Conservation (phyloP, 2,329 filamentous ascomycete species). For the Sordariomycetes sp. region DNA sequence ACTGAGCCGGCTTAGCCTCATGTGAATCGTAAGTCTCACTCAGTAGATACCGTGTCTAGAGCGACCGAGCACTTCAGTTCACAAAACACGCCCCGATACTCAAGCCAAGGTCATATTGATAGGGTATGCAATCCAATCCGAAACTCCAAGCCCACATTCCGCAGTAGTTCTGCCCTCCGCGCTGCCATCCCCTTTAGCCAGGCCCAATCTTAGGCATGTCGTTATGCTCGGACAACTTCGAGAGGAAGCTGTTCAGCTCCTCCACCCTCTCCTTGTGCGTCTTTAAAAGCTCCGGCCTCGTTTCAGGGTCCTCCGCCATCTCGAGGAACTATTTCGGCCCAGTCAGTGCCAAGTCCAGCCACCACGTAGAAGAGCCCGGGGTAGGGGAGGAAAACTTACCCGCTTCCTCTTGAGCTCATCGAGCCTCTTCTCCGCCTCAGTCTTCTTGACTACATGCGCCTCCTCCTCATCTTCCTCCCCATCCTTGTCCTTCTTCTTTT, state of each 20-base stretch:
- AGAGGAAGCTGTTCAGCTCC: conserved; percentile 88
- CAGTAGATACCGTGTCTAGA: background rate
- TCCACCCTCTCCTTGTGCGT: conserved; percentile 96
- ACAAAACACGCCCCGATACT: background rate
- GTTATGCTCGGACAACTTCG: conserved; percentile 88
- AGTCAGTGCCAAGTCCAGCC: background rate
- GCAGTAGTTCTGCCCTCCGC: background rate
- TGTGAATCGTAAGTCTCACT: too few relatives aligned
- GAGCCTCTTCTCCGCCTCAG: conserved; percentile 70
- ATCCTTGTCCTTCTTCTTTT: conserved; percentile 16
- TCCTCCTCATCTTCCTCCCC: conserved; percentile 20
- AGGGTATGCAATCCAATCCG: background rate
- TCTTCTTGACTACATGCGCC: conserved; percentile 43
- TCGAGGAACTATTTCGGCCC: conserved; percentile 56
- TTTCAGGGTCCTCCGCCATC: conserved; percentile 49
- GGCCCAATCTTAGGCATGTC: conserved; percentile 74
- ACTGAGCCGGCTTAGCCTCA: too few relatives aligned
- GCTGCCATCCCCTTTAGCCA: conserved; percentile 27
- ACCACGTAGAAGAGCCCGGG: background rate
- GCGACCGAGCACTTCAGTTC: background rate
- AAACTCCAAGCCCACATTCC: background rate
- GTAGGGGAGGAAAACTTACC: conserved; percentile 34
- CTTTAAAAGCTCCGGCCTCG: conserved; percentile 71
- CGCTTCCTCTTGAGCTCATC: conserved; percentile 75
- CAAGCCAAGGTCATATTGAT: background rate